Base-by-base conservation (phyloP, 805 yeast species). In the Naumovozyma dairenensis region DNA sequence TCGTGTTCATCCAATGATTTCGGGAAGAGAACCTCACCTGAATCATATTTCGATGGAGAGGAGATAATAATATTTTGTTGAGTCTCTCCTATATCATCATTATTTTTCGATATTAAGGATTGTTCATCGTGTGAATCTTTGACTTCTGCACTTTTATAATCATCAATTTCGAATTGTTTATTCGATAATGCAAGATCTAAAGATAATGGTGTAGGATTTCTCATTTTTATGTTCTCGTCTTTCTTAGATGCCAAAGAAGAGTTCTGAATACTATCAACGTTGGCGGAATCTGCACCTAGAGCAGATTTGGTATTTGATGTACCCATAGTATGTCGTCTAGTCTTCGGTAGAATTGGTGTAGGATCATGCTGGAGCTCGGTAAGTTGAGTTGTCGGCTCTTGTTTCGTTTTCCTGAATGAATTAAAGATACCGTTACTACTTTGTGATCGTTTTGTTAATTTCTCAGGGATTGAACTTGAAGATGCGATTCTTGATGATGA, bases 11-110 rank as follows among this genome's bases (percentile, higher is more conserved):
- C 77, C 21, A 82, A 60, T 2, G 74, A 70, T 49, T 77, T 80
- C 0, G 93, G 93, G 53, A 82, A 82, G 17, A 81, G 54, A 0
- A 76, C 72, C 36, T 80, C 78, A 17, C 78, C 77, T 4, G 60
- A 54, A 38, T 63, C 66, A 7, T 58, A 44, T 29, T 45, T 55
- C 10, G 32, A 10, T 12, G 25, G 26, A 19, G n/a, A 8, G 20
- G 15, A 8, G 16, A 29, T 15, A n/a, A 27, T 16, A 8, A 27
- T 16, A 8, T 15, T 35, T 9, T 35, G 30, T 5, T 15, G n/a
- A 6, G 34, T 21, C 14, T 24, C 16, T 14, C 25, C 14, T 27
- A 7, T 13, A 16, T 18, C 31, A 8, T 17, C 16, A 10, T 28
- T 32, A 5, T 27, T n/a, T n/a, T n/a, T n/a, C n/a, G n/a, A n/a